Evolutionary conservation across 2,329 filamentous ascomycete genomes (phyloP), one percentile per base, ranked within the genome.

Genomic region (Botryotinia globosa): DNA sequence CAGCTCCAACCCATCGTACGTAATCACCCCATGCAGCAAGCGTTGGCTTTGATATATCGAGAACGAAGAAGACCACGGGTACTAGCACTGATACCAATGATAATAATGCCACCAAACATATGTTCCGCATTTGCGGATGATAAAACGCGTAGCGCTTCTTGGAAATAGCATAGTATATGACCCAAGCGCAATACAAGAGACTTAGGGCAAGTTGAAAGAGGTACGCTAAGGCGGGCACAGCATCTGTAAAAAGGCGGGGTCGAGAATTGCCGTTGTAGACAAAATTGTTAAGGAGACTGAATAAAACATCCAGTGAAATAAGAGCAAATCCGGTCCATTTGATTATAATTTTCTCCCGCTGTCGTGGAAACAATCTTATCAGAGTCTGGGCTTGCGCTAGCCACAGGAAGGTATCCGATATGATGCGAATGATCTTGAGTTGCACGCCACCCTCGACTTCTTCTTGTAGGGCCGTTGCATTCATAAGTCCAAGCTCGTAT

Each of bases 271-370:
- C 85, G 69, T 87, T 84, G 44, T 87, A 87, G 69, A 88, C 81
- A 79, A 98, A 98, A 79, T 92, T 96, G 84, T 98, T 97, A 73
- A 98, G 87, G 65, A 92, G 94, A 79, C 92, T 94, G 82, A 99
- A 99, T 18, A 94, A 89, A 61, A 95, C 91, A 80, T 98, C 95
- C 74, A 98, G 87, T 0, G 94, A 89, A 79, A 99, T 98, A 73
- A 99, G 88, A 4, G 92, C 94, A 80, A 98, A 98, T 1, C 95
- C 96, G 25, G 95, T 94, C 95, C 95, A 99, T 84, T 98, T 98
- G 83, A 99, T 99, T 77, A 98, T 93, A 69, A 98, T 91, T 83
- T 98, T 98, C 83, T 99, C 96, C 79, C 97, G 93, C 80, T 98
- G 95, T 48, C 96, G 93, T 12, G 96, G 96, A 78, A 99, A 99